phyloP scores from a whole-genome alignment of 495 filamentous ascomycete genomes.

The Trichoderma asperelloides region DNA sequence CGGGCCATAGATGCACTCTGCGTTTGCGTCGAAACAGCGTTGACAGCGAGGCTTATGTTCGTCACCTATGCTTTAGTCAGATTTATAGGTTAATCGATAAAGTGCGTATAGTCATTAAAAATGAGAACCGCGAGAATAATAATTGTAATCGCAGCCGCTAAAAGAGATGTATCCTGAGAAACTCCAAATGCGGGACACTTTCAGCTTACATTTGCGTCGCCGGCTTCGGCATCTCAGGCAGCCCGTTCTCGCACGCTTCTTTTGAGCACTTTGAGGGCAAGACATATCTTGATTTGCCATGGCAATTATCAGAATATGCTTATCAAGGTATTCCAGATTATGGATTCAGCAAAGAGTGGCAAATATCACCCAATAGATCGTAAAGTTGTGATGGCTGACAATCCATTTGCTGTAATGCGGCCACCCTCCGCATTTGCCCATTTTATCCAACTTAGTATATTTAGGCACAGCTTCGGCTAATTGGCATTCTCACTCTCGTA shows the following conservation, averaged over 20 bases:
- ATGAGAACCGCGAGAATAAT: no score
- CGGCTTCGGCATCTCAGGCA: constrained; percentile 10
- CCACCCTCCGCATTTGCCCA: neutral
- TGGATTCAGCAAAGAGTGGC: no score
- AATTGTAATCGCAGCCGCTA: no score
- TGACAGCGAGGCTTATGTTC: constrained; percentile 11
- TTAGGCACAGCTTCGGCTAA: constrained; percentile 3
- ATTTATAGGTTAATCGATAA: no score
- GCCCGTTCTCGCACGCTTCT: constrained; percentile 11
- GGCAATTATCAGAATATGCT: neutral
- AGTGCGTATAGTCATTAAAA: neutral
- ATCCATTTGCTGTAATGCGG: neutral
- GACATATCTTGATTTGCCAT: neutral
- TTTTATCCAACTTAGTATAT: neutral
- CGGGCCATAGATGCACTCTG: constrained; percentile 8
- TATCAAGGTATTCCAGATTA: neutral
- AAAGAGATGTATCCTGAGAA: no score
- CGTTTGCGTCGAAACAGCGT: constrained; percentile 4
- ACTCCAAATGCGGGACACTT: neutral
- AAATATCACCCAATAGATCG: neutral
- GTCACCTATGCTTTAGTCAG: constrained; percentile 6
- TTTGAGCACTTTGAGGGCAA: neutral
- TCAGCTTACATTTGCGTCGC: constrained; percentile 12
- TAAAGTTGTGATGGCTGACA: neutral
- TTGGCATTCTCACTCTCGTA: neutral